Evolutionary conservation across 371 early-diverging fungal genomes (phyloP), one percentile per base, ranked within the genome.

Genomic region (Nematocida displodere): DNA sequence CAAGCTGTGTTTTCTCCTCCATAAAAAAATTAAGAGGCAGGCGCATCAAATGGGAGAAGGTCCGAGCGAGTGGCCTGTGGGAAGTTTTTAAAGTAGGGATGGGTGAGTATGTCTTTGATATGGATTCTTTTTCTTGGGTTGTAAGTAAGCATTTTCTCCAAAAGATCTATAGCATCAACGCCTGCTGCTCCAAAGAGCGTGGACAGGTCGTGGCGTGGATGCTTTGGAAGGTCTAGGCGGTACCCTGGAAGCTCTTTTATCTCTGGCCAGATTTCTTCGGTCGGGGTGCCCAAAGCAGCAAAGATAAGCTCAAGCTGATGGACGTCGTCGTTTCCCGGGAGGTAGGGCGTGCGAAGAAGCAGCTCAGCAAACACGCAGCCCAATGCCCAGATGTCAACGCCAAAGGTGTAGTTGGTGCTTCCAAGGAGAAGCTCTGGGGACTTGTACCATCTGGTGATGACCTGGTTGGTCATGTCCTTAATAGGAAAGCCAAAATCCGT

Each of bases 321-420:
- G 75, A 97, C 84, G 77, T 99, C 97, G 0, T 91, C 86, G 24
- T 75, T 80, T 4, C 92, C 95, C 0, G 97, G 90, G 34, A 99
- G 84, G 78, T 91, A 92, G 0, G 99, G 98, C 15, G 89, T 89
- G 31, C 97, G 87, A 76, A 96, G 84, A 87, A 96, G 87, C 42
- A 99, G 88, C 76, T 99, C 99, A 0, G 96, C 97, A 88, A 97
- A 94, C 39, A 97, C 91, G 82, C 96, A 95, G 20, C 97, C 99
- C 13, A 93, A 88, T 0, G 97, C 89, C 99, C 99, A 99, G 22
- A 97, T 93, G 82, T 99, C 99, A 7, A 93, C 89, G 0, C 89
- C 89, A 31, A 86, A 87, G 0, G 90, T 88, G 79, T 97, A 99
- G 50, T 89, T 87, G 61, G 87, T 88, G 1, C 93, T 89, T 1